Evolutionary conservation across 1,284 basidiomycete genomes (phyloP).

Genomic region (Inonotus hispidus): DNA sequence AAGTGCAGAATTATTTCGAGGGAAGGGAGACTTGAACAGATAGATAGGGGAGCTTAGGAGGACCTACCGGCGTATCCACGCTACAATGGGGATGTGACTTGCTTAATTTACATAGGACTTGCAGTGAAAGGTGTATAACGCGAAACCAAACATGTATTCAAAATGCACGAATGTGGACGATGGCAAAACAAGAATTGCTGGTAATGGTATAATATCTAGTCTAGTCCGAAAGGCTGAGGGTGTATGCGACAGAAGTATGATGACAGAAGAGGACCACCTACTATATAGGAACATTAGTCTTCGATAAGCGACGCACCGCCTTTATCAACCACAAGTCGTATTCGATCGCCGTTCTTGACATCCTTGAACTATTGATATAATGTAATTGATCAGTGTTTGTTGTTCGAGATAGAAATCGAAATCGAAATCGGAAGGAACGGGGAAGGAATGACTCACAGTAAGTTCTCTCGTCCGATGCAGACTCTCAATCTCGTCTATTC

Average conservation of each 20-base stretch:
- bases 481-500: slow-evolving; percentile 73
- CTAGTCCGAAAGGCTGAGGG: neutral
- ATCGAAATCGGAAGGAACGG: neutral
- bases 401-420: neutral
- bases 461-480: slow-evolving; percentile 66
- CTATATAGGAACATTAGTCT: neutral
- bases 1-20: slow-evolving; percentile 6
- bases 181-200: too few relatives aligned
- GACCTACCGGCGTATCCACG: too few relatives aligned
- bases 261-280: neutral
- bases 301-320: slow-evolving; percentile 37
- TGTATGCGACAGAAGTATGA: neutral
- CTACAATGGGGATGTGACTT: too few relatives aligned
- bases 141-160: too few relatives aligned
- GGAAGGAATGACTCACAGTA: slow-evolving; percentile 49
- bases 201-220: too few relatives aligned
- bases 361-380: slow-evolving; percentile 53
- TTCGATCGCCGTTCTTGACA: slow-evolving; percentile 49
- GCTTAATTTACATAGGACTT: too few relatives aligned
- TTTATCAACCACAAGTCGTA: slow-evolving; percentile 58
- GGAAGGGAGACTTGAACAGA: neutral
- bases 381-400: slow-evolving; percentile 4
- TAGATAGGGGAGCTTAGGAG: neutral
- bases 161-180: too few relatives aligned
- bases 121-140: too few relatives aligned